phyloP scores from a whole-genome alignment of 768 basidiomycete species.

The Cystofilobasidium ferigula region DNA sequence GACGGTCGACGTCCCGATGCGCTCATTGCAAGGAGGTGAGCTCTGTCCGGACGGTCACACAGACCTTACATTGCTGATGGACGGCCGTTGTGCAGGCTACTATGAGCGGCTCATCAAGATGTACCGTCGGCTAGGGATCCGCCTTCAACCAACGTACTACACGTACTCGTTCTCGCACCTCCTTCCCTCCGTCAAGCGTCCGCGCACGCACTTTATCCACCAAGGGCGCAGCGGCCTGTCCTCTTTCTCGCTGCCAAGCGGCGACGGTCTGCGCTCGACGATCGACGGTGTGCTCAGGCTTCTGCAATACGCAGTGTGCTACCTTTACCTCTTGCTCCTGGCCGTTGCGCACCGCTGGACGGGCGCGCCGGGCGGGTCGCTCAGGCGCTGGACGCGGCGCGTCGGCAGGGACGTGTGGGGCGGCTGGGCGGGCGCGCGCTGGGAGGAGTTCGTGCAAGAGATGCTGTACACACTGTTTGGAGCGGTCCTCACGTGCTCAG shows the following conservation, averaged over 20 bases:
- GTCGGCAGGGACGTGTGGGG: slow-evolving; percentile 2
- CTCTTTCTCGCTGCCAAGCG: slow-evolving; percentile 43
- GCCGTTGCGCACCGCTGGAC: slow-evolving; percentile 27
- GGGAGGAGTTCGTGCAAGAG: slow-evolving; percentile 47
- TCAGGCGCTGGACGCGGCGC: slow-evolving; percentile 3
- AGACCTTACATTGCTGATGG: background rate
- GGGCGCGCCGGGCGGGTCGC: background rate
- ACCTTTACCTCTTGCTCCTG: slow-evolving; percentile 37
- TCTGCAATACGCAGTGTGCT: slow-evolving; percentile 42
- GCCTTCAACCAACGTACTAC: slow-evolving; percentile 51
- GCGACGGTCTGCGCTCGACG: background rate
- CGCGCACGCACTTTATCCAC: slow-evolving; percentile 50
- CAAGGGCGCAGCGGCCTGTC: slow-evolving; percentile 50
- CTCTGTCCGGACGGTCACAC: background rate
- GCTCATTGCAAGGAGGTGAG: slow-evolving; percentile 67
- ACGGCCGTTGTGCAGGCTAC: slow-evolving; percentile 47
- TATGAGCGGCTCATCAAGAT: slow-evolving; percentile 59
- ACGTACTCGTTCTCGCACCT: slow-evolving; percentile 46
- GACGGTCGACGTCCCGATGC: slow-evolving; percentile 66
- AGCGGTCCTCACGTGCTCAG: slow-evolving; percentile 58
- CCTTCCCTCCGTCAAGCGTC: slow-evolving; percentile 30
- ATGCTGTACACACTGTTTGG: slow-evolving; percentile 59
- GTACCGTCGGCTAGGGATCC: slow-evolving; percentile 53
- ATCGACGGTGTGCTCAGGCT: slow-evolving; percentile 15
- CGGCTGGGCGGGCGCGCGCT: slow-evolving; percentile 43